Evolutionary conservation across 2,329 filamentous ascomycete genomes (phyloP), one percentile per base, ranked within the genome.

Genomic region (Alternaria panax): DNA sequence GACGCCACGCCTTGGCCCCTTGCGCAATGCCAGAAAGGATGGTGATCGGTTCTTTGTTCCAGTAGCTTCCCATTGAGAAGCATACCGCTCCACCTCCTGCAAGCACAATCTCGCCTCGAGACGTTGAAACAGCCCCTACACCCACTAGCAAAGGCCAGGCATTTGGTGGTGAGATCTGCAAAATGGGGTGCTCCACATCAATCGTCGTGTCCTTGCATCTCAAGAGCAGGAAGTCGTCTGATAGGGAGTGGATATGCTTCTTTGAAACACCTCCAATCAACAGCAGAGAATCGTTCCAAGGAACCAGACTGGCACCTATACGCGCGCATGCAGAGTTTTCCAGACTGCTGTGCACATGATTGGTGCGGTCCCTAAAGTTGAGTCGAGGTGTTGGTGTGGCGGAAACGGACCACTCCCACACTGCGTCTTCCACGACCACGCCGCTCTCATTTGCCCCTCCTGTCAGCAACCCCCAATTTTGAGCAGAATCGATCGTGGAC

Each of bases 41-140:
- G 5, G 59, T 62, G 16, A 76, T 51, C 32, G 62, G 64, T 12
- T 68, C 68, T 53, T 70, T 53, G 48, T 93, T 93, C 91, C 92
- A 96, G 70, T 87, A 93, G 7, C 91, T 91, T 1, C 93, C 93
- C 84, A 96, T 96, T 0, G 92, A 93, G 80, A 96, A 96, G 75
- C 92, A 96, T 0, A 92, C 92, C 16, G 91, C 92, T 36, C 92
- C 93, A 16, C 93, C 93, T 1, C 92, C 92, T 47, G 90, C 77
- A 7, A 96, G 79, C 9, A 92, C 70, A 3, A 93, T 69, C 18
- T 84, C 78, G 28, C 82, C 79, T 41, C 80, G 69, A 27, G 79
- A 79, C 1, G 84, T 78, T 27, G 80, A 72, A 14, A 85, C 77
- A 7, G 85, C 80, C 5, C 88, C 88, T 55, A 88, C 85, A 2